A percentile compares a stretch with the other conserved stretches of the same genome.
Evolutionary conservation across 2,329 filamentous ascomycete species (phyloP).

Genomic region (Trichoderma guizhouense): DNA sequence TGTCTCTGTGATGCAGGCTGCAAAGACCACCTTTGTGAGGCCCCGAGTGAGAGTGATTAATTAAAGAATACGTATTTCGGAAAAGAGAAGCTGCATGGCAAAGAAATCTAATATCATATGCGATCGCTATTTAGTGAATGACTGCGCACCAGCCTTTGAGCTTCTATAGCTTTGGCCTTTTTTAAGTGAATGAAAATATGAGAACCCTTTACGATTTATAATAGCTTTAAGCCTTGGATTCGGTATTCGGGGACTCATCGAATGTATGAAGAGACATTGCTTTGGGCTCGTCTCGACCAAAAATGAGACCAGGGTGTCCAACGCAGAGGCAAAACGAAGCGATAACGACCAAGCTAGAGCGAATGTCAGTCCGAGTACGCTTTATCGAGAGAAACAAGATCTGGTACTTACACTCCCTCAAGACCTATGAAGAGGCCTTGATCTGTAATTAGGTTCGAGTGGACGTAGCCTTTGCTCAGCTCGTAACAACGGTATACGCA

Average conservation of each 20-base stretch:
- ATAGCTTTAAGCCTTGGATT: neutral
- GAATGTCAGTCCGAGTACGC: slow-evolving; percentile 14
- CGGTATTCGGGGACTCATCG: neutral
- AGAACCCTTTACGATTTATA: neutral
- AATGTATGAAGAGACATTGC: neutral
- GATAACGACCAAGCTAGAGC: slow-evolving; percentile 32
- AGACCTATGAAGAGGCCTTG: slow-evolving; percentile 52
- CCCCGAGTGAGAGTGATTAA: neutral
- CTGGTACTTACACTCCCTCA: slow-evolving; percentile 44
- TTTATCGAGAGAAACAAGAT: fast-evolving
- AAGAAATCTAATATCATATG: neutral
- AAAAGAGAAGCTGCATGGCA: neutral
- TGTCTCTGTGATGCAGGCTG: neutral
- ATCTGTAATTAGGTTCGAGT: slow-evolving; percentile 50
- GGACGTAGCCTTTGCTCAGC: slow-evolving; percentile 57
- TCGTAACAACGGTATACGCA: slow-evolving; percentile 64
- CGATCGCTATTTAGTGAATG: neutral
- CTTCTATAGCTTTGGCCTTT: neutral
- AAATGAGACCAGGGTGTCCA: slow-evolving; percentile 36
- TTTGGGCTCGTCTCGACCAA: neutral
- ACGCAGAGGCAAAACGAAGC: slow-evolving; percentile 37
- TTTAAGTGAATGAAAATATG: neutral
- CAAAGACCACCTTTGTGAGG: neutral
- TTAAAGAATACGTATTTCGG: neutral
- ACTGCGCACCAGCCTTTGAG: neutral